phyloP scores from a whole-genome alignment of 345 rosid species.

The Isatis tinctoria region DNA sequence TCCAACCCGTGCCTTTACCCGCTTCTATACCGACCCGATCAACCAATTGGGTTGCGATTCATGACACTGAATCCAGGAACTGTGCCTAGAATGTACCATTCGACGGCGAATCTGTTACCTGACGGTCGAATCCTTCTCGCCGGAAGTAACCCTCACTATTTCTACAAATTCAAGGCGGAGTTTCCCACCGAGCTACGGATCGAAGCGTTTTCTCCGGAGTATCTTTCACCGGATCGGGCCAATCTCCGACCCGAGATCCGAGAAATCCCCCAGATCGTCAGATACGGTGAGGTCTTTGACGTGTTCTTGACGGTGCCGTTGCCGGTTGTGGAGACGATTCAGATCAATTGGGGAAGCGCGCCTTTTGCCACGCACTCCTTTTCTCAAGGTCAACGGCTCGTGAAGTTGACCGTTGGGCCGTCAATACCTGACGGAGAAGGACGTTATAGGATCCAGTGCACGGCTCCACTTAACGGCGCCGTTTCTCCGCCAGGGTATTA shows the following conservation, averaged over 20 bases:
- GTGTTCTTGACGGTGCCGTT: constrained; percentile 51
- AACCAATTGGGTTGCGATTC: constrained; percentile 57
- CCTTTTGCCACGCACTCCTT: constrained; percentile 89
- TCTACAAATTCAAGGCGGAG: constrained; percentile 53
- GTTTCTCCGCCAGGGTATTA: constrained; percentile 91
- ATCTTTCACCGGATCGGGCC: constrained; percentile 68
- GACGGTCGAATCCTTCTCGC: constrained; percentile 78
- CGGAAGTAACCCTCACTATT: constrained; percentile 84
- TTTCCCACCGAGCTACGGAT: constrained; percentile 79
- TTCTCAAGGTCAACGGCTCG: constrained; percentile 78
- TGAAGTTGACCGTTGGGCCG: constrained; percentile 58
- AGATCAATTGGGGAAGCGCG: constrained; percentile 56
- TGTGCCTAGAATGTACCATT: constrained; percentile 82
- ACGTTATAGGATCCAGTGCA: constrained; percentile 54
- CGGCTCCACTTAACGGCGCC: constrained; percentile 67
- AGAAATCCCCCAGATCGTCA: constrained; percentile 47
- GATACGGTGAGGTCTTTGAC: constrained; percentile 46
- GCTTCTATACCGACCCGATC: constrained; percentile 57
- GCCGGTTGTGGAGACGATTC: constrained; percentile 69
- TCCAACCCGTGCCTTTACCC: constrained; percentile 60
- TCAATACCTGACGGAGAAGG: constrained; percentile 45
- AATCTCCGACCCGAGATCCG: constrained; percentile 63
- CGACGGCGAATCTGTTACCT: constrained; percentile 82
- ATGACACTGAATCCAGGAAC: constrained; percentile 76
- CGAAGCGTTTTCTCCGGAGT: constrained; percentile 89